These are phyloP conservation scores for Nothophoma quercina DNA, from an alignment of 2,329 filamentous ascomycete genomes.

Conservation along the genomic window DNA sequence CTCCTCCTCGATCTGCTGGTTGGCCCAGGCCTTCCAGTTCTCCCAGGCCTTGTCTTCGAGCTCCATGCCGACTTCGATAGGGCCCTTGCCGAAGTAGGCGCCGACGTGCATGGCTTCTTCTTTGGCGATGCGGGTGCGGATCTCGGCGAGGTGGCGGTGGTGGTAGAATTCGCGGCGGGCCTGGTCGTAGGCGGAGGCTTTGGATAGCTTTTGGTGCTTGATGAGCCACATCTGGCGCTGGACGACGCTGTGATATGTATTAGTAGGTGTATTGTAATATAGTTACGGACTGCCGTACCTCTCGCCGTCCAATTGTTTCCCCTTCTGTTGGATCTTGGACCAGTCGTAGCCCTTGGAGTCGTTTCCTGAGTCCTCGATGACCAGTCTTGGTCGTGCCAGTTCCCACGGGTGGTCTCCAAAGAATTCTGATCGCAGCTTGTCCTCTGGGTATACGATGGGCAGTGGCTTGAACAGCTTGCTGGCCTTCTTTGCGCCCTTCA, in stretches of 20 bases:
- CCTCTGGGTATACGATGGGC: slow-evolving; percentile 80
- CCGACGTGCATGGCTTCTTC: slow-evolving; percentile 89
- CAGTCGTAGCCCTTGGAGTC: slow-evolving; percentile 81
- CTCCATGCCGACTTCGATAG: slow-evolving; percentile 78
- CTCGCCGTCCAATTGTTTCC: slow-evolving; percentile 82
- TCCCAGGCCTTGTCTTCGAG: slow-evolving; percentile 84
- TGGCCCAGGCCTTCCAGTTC: slow-evolving; percentile 84
- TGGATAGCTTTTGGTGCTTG: slow-evolving; percentile 60
- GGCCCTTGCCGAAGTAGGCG: slow-evolving; percentile 84
- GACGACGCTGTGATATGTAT: slow-evolving; percentile 71
- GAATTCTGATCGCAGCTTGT: slow-evolving; percentile 79
- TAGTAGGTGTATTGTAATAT: background rate
- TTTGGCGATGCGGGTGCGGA: slow-evolving; percentile 79
- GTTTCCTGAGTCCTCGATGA: slow-evolving; percentile 85
- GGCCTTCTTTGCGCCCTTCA: slow-evolving; percentile 60
- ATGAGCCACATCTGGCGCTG: slow-evolving; percentile 91
- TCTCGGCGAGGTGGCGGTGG: slow-evolving; percentile 80
- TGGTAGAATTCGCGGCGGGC: slow-evolving; percentile 91
- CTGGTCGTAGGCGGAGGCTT: slow-evolving; percentile 79
- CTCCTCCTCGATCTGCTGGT: slow-evolving; percentile 58
- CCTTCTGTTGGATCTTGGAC: slow-evolving; percentile 78
- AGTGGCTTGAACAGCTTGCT: slow-evolving; percentile 84
- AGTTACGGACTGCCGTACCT: slow-evolving; percentile 60
- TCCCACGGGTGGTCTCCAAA: slow-evolving; percentile 98
- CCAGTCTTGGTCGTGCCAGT: slow-evolving; percentile 82